Evolutionary conservation across 768 basidiomycete species (phyloP).

Genomic region (Russula compacta): DNA sequence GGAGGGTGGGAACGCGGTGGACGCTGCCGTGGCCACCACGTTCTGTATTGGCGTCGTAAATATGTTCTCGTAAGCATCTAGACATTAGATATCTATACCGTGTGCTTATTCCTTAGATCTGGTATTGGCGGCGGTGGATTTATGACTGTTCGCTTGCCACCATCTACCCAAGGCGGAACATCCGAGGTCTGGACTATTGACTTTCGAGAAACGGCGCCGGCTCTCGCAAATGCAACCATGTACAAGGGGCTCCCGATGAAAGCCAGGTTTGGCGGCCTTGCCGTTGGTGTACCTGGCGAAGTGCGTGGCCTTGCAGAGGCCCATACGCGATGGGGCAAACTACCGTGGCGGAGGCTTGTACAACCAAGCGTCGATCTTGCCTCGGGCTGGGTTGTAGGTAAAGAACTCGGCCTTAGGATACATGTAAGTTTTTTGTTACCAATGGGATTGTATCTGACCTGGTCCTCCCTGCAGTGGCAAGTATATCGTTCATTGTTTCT

Average conservation of each 20-base stretch:
- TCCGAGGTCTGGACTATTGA: slow-evolving; percentile 71
- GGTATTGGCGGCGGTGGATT: slow-evolving; percentile 87
- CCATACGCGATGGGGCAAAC: slow-evolving; percentile 68
- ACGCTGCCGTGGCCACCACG: slow-evolving; percentile 71
- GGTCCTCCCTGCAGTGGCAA: slow-evolving; percentile 19
- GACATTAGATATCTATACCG: slow-evolving; percentile 5
- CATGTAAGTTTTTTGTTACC: slow-evolving; percentile 35
- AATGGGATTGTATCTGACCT: not conserved
- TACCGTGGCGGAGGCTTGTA: slow-evolving; percentile 74
- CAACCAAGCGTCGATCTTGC: slow-evolving; percentile 70
- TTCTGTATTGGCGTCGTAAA: slow-evolving; percentile 79
- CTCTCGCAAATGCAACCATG: slow-evolving; percentile 67
- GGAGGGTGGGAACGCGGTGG: slow-evolving; percentile 85
- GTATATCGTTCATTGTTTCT: slow-evolving; percentile 50
- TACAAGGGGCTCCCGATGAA: slow-evolving; percentile 45
- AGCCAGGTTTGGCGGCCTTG: slow-evolving; percentile 66
- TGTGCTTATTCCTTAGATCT: slow-evolving; percentile 32
- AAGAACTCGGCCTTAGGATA: slow-evolving; percentile 67
- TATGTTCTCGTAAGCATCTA: slow-evolving; percentile 70
- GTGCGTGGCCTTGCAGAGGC: slow-evolving; percentile 80
- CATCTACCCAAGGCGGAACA: slow-evolving; percentile 29
- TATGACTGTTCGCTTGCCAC: slow-evolving; percentile 73
- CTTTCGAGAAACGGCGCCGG: slow-evolving; percentile 84
- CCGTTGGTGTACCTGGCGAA: slow-evolving; percentile 90
- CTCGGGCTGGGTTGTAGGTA: slow-evolving; percentile 67